phyloP scores from a whole-genome alignment of 2,329 filamentous ascomycete species.

The Calonectria multiphialidica region DNA sequence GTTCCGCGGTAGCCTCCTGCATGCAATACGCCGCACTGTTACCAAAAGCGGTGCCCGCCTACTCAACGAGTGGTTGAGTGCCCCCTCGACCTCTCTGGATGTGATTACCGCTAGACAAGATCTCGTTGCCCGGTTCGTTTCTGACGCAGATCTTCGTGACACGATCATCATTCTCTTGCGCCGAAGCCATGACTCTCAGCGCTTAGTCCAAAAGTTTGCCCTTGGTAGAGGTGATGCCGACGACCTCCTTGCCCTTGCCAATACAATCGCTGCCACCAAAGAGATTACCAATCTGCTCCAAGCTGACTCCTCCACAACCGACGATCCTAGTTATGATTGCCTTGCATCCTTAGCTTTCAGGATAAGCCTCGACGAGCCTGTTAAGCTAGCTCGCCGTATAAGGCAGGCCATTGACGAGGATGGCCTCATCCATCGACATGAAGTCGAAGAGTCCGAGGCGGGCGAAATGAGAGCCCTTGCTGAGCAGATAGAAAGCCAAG shows the following conservation, averaged over 20 bases:
- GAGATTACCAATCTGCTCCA: slow-evolving; percentile 68
- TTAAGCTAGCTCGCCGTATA: slow-evolving; percentile 78
- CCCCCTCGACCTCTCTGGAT: slow-evolving; percentile 87
- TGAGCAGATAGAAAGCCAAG: slow-evolving; percentile 75
- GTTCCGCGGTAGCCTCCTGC: slow-evolving; percentile 86
- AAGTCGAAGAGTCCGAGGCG: slow-evolving; percentile 78
- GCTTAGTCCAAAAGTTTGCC: slow-evolving; percentile 93
- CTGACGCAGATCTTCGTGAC: slow-evolving; percentile 76
- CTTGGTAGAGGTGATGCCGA: slow-evolving; percentile 92
- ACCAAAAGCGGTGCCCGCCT: slow-evolving; percentile 92
- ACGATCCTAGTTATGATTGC: slow-evolving; percentile 45
- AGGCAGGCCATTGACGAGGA: slow-evolving; percentile 90
- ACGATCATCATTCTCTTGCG: slow-evolving; percentile 76
- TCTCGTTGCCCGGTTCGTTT: slow-evolving; percentile 81
- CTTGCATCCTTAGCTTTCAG: slow-evolving; percentile 63
- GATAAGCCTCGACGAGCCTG: slow-evolving; percentile 76
- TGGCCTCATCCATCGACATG: slow-evolving; percentile 84
- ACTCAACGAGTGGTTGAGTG: slow-evolving; percentile 86
- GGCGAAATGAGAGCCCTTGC: slow-evolving; percentile 79
- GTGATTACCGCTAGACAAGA: slow-evolving; percentile 85
- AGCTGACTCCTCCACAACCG: slow-evolving; percentile 30
- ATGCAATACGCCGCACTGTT: slow-evolving; percentile 89
- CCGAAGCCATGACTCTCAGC: slow-evolving; percentile 85
- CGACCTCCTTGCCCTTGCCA: slow-evolving; percentile 86
- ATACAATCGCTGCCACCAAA: slow-evolving; percentile 81